Percentiles rank a stretch among this genome's conserved stretches.
Evolutionary conservation across 1,284 basidiomycete species (phyloP).

Genomic region (Leccinum solheimii): DNA sequence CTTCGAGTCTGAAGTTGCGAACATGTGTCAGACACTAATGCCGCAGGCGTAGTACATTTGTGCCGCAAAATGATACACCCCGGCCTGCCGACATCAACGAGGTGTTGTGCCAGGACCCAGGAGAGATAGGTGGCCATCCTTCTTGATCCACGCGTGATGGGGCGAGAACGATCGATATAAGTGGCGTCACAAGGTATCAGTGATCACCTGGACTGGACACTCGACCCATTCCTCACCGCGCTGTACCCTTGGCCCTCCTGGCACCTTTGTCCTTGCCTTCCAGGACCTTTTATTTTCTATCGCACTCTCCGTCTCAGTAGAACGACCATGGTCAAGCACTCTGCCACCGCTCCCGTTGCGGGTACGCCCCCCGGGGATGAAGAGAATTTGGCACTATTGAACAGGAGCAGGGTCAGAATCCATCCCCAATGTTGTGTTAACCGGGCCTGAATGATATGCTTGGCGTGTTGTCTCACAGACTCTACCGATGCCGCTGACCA

Average conservation of each 20-base stretch:
- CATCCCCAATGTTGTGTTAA: not conserved
- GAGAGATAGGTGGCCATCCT: not conserved
- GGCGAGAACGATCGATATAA: constrained; percentile 10
- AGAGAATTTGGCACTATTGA: not conserved
- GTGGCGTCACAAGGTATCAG: not conserved
- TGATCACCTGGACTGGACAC: constrained; percentile 5
- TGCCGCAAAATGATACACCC: constrained; percentile 5
- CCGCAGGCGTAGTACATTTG: constrained; percentile 2
- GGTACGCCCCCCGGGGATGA: not conserved
- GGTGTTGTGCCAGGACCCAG: constrained; percentile 11
- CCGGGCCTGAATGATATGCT: constrained; percentile 7
- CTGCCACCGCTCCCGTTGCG: constrained; percentile 1
- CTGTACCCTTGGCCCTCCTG: not conserved
- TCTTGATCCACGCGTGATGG: constrained; percentile 1
- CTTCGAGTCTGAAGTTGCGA: not conserved
- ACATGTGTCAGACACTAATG: not conserved
- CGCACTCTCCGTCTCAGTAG: not conserved
- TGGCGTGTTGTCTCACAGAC: constrained; percentile 8
- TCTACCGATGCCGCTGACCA: constrained; percentile 3
- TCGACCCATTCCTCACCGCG: not conserved
- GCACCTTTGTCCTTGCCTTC: not conserved
- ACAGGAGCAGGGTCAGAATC: constrained; percentile 18
- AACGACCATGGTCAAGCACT: constrained; percentile 8
- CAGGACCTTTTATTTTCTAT: not conserved
- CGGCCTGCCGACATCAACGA: constrained; percentile 23